Conservation (phyloP, 2,329 filamentous ascomycete species). For the Diaporthe sp. region DNA sequence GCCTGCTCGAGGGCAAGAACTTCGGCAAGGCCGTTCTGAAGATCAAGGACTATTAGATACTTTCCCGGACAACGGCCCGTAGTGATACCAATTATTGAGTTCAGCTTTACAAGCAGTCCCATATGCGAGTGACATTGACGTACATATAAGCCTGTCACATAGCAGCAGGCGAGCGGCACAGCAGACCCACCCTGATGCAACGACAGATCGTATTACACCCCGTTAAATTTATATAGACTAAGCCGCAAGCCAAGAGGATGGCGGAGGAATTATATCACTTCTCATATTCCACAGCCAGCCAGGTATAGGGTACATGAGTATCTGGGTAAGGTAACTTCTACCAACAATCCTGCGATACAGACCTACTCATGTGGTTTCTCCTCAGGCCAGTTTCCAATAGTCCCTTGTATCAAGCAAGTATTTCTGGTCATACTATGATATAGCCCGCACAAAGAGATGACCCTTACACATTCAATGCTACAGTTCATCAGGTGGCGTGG, state of each 20-base stretch:
- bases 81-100: background rate
- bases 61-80: background rate
- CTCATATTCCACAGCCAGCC: too few species aligned
- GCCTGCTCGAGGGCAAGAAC: slow-evolving; percentile 82
- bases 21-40: slow-evolving; percentile 88
- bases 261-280: too few species aligned
- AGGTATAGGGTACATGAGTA: too few species aligned
- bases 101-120: background rate
- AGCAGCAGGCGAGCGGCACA: background rate
- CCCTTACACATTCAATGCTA: too few species aligned
- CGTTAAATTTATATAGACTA: background rate
- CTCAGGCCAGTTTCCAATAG: too few species aligned
- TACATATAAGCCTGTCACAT: background rate
- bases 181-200: background rate
- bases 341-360: too few species aligned
- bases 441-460: too few species aligned
- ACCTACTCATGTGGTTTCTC: too few species aligned
- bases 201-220: background rate
- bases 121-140: background rate
- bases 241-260: background rate
- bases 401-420: too few species aligned
- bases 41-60: slow-evolving; percentile 45
- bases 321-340: too few species aligned
- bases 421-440: too few species aligned
- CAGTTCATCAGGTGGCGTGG: too few species aligned